phyloP scores from a whole-genome alignment of 1,284 basidiomycete species.

The Ganoderma multipileum region DNA sequence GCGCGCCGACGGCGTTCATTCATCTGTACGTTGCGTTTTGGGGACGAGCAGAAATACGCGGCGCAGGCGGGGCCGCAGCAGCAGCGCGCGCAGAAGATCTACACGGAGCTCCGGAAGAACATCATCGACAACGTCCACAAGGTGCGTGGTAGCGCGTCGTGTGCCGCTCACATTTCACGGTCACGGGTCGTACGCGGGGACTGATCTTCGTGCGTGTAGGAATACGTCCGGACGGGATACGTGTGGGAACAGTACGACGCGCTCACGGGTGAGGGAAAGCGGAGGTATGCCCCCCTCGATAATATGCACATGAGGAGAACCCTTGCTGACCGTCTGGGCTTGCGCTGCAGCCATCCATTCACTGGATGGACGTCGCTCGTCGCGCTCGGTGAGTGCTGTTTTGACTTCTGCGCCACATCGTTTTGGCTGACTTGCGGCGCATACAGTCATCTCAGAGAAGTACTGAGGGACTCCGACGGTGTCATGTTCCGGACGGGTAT shows the following conservation, averaged over 20 bases:
- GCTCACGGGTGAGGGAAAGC: conserved; percentile 79
- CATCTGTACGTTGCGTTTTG: neutral
- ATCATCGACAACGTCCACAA: conserved; percentile 88
- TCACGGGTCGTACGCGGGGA: neutral
- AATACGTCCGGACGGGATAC: conserved; percentile 91
- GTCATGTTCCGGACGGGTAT: neutral
- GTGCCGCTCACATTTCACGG: no score
- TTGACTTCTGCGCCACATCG: conserved; percentile 24
- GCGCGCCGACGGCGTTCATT: neutral
- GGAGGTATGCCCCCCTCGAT: conserved; percentile 64
- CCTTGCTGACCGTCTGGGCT: neutral
- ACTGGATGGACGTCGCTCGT: conserved; percentile 93
- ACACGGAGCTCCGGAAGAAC: conserved; percentile 80
- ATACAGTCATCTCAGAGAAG: conserved; percentile 51
- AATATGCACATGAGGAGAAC: neutral
- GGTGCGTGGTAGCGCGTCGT: conserved; percentile 52
- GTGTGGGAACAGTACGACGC: conserved; percentile 98
- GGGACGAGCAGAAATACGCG: conserved; percentile 70
- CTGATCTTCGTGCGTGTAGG: conserved; percentile 52
- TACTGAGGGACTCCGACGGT: conserved; percentile 38
- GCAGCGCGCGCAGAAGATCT: conserved; percentile 77
- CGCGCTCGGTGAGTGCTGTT: conserved; percentile 65
- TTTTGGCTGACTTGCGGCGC: neutral
- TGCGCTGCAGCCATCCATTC: conserved; percentile 77
- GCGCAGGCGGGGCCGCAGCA: conserved; percentile 83